A percentile compares a stretch with the other conserved stretches of the same genome.
These are phyloP conservation scores for Hanseniaspora pseudoguilliermondii DNA, from an alignment of 805 yeast genomes.

Conservation along the genomic window DNA sequence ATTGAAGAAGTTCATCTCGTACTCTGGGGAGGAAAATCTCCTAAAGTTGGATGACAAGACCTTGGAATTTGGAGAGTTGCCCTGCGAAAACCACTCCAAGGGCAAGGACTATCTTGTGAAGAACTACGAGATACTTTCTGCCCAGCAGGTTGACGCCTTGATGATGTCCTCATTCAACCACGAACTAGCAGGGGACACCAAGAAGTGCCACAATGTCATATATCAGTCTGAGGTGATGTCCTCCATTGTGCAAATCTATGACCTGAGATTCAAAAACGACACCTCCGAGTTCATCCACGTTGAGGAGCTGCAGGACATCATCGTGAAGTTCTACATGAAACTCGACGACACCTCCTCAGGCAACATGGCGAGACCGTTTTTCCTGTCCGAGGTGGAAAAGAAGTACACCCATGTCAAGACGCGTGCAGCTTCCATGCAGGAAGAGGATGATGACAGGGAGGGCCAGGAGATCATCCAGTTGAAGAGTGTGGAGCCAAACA, in stretches of 20 bases:
- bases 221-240: slow-evolving; percentile 71
- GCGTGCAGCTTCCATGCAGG: slow-evolving; percentile 58
- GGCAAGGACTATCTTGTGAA: slow-evolving; percentile 40
- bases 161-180: slow-evolving; percentile 85
- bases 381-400: slow-evolving; percentile 56
- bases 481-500: slow-evolving; percentile 73
- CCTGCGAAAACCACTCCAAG: slow-evolving; percentile 35
- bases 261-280: slow-evolving; percentile 20
- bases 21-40: slow-evolving; percentile 33
- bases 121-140: slow-evolving; percentile 60
- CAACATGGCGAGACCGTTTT: slow-evolving; percentile 58
- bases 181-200: slow-evolving; percentile 50
- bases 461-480: slow-evolving; percentile 78
- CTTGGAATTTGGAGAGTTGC: slow-evolving; percentile 46
- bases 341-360: slow-evolving; percentile 29
- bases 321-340: slow-evolving; percentile 56
- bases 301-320: slow-evolving; percentile 31
- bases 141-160: slow-evolving; percentile 80
- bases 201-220: slow-evolving; percentile 50
- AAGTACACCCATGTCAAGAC: slow-evolving; percentile 63
- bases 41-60: slow-evolving; percentile 52
- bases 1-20: slow-evolving; percentile 22
- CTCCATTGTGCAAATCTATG: slow-evolving; percentile 40
- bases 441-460: slow-evolving; percentile 25
- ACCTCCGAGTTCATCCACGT: slow-evolving; percentile 26